These are phyloP conservation scores for Rosa multiflora DNA, from an alignment of 306 rosid species.

Conservation along the genomic window DNA sequence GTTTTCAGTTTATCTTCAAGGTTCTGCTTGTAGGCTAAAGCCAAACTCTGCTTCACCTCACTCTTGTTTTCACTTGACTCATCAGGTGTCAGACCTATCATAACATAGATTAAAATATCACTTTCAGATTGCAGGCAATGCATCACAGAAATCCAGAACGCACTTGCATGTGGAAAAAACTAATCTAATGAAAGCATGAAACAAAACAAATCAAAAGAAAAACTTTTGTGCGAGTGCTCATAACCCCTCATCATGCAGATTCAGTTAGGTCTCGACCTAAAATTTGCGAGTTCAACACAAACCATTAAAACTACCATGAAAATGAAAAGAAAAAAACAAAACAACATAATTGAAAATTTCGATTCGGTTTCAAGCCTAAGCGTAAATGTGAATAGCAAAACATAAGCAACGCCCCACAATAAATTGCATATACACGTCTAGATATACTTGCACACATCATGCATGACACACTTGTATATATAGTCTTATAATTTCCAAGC, in stretches of 20 bases:
- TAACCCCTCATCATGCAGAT: no score
- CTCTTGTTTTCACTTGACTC: conserved; percentile 33
- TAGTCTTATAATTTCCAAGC: background rate
- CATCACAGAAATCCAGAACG: background rate
- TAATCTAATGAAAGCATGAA: background rate
- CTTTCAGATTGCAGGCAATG: background rate
- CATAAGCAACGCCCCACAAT: background rate
- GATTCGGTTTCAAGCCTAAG: background rate
- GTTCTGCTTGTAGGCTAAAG: conserved; percentile 33
- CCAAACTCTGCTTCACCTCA: conserved; percentile 39
- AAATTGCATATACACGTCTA: background rate
- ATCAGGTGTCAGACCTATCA: conserved; percentile 44
- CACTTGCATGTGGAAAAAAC: background rate
- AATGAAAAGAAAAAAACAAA: background rate
- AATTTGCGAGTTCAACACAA: background rate
- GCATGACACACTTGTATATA: background rate
- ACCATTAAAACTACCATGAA: background rate
- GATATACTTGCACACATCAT: background rate
- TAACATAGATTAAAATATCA: background rate
- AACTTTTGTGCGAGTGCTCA: no score
- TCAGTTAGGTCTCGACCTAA: background rate
- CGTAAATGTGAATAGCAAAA: no score
- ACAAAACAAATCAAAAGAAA: background rate
- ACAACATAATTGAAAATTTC: no score
- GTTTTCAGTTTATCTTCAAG: conserved; percentile 31